Percentiles rank a stretch among this genome's conserved stretches.
Evolutionary conservation across 768 basidiomycete genomes (phyloP).

Genomic region (Boletus eberwhitei): DNA sequence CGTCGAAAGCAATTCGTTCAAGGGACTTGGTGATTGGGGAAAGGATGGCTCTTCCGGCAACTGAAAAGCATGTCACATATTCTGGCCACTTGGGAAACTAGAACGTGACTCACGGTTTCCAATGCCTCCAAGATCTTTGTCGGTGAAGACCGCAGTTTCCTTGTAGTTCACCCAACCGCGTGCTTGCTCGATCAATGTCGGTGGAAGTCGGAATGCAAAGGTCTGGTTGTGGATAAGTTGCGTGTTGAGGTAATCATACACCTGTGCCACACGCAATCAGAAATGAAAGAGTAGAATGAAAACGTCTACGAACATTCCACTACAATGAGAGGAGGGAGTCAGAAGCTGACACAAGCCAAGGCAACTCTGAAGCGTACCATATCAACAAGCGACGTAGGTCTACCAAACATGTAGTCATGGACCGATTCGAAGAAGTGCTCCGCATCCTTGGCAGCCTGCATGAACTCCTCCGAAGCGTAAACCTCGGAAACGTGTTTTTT

Average conservation of each 20-base stretch:
- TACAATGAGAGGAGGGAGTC: constrained; percentile 29
- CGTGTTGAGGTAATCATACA: constrained; percentile 78
- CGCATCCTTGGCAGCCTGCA: constrained; percentile 51
- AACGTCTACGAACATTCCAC: constrained; percentile 63
- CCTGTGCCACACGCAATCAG: constrained; percentile 35
- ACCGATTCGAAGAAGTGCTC: constrained; percentile 59
- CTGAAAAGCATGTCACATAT: constrained; percentile 34
- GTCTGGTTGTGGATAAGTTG: constrained; percentile 78
- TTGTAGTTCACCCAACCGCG: constrained; percentile 73
- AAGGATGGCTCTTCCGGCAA: constrained; percentile 77
- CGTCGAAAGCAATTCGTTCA: constrained; percentile 73
- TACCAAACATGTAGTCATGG: constrained; percentile 69
- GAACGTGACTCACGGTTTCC: constrained; percentile 61
- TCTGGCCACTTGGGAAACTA: not conserved
- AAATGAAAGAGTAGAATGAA: not conserved
- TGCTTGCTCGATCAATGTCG: constrained; percentile 68
- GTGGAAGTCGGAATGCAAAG: constrained; percentile 73
- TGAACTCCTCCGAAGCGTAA: constrained; percentile 64
- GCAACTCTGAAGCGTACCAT: constrained; percentile 43
- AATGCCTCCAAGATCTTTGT: constrained; percentile 55
- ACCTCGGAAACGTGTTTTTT: constrained; percentile 62
- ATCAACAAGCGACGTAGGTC: constrained; percentile 59
- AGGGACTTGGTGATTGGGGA: constrained; percentile 68
- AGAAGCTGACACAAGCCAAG: constrained; percentile 1
- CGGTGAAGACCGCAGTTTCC: constrained; percentile 72